A percentile compares a stretch with the other conserved stretches of the same genome.
Conservation (phyloP, 257 asterid genomes). For the Parsonsia alboflavescens region DNA sequence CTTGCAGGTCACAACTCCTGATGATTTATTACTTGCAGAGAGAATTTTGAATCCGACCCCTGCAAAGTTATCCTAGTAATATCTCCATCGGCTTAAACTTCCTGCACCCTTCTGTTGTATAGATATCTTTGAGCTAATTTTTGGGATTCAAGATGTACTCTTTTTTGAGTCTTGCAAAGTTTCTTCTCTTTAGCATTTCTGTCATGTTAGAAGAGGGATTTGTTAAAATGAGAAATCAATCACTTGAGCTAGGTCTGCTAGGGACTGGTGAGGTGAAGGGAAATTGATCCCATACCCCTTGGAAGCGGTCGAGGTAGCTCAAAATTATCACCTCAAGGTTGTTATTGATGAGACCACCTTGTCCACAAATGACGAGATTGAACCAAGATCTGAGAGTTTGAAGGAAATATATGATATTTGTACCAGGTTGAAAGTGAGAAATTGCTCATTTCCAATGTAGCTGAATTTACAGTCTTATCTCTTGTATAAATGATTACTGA, state of each 20-base stretch:
- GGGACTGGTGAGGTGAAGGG: background rate
- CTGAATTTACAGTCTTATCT: background rate
- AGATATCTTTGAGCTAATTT: background rate
- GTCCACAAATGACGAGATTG: background rate
- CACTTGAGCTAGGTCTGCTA: background rate
- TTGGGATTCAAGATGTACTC: background rate
- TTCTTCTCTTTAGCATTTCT: background rate
- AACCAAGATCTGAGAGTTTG: background rate
- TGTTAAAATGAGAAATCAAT: background rate
- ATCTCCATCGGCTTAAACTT: background rate
- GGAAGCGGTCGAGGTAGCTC: background rate
- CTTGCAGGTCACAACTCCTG: conserved; percentile 92
- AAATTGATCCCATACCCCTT: background rate
- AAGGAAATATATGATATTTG: background rate
- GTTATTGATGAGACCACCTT: background rate
- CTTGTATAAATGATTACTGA: background rate
- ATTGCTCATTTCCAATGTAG: background rate
- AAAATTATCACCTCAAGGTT: background rate
- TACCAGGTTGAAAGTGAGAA: background rate
- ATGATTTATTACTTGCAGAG: conserved; percentile 90
- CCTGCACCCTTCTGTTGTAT: background rate
- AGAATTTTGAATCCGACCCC: conserved; percentile 58
- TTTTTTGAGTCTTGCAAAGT: background rate
- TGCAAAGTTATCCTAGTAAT: conserved; percentile 1
- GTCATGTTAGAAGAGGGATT: background rate